phyloP scores from a whole-genome alignment of 2,329 filamentous ascomycete species.

The Tolypocladium album region DNA sequence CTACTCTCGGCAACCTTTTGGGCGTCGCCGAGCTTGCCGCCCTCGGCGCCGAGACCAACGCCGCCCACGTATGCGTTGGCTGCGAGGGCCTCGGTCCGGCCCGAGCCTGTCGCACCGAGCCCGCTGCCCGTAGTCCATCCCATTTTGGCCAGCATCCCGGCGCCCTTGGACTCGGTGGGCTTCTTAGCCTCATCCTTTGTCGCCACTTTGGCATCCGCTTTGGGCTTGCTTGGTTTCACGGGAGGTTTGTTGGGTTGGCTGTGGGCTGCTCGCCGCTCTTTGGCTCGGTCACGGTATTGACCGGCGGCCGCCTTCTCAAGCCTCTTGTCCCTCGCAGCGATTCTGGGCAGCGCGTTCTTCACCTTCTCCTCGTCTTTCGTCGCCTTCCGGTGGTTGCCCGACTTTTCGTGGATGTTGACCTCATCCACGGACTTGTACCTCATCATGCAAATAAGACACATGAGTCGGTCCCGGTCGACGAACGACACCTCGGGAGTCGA shows the following conservation, averaged over 20 bases:
- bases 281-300: slow-evolving; percentile 56
- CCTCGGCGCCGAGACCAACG: slow-evolving; percentile 59
- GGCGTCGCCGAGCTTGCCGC: slow-evolving; percentile 60
- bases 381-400: slow-evolving; percentile 29
- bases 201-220: slow-evolving; percentile 14
- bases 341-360: slow-evolving; percentile 35
- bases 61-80: slow-evolving; percentile 57
- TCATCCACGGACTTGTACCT: slow-evolving; percentile 33
- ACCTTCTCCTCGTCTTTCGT: slow-evolving; percentile 28
- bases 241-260: slow-evolving; percentile 47
- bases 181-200: slow-evolving; percentile 10
- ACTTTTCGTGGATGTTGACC: slow-evolving; percentile 30
- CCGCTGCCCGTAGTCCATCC: slow-evolving; percentile 58
- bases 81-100: slow-evolving; percentile 52
- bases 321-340: slow-evolving; percentile 27
- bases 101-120: slow-evolving; percentile 51
- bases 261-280: slow-evolving; percentile 52
- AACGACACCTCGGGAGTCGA: slow-evolving; percentile 32
- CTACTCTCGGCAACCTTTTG: slow-evolving; percentile 50
- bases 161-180: slow-evolving; percentile 43
- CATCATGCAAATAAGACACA: slow-evolving; percentile 35
- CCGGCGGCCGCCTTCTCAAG: slow-evolving; percentile 18
- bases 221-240: slow-evolving; percentile 22
- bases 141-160: slow-evolving; percentile 60
- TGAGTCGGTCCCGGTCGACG: slow-evolving; percentile 41